phyloP scores from a whole-genome alignment of 2,329 filamentous ascomycete genomes.

The Paraphoma sp. region DNA sequence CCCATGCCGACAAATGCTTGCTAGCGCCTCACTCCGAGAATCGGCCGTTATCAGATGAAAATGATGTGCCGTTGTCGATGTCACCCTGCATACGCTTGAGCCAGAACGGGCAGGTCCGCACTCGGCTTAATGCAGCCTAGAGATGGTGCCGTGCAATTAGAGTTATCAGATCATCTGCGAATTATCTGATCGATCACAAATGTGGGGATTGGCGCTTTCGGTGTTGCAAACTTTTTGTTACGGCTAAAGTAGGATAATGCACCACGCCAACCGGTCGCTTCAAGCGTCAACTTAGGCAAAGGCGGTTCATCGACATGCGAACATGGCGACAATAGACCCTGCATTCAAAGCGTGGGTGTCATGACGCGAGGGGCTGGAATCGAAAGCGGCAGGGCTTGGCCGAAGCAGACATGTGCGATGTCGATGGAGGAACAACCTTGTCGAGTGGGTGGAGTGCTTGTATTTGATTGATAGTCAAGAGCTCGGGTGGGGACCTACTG shows the following conservation, averaged over 20 bases:
- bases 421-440: slow-evolving; percentile 18
- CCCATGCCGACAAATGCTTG: neutral
- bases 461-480: slow-evolving; percentile 13
- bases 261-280: slow-evolving; percentile 4
- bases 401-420: slow-evolving; percentile 5
- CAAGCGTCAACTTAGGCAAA: slow-evolving; percentile 25
- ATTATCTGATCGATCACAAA: slow-evolving; percentile 43
- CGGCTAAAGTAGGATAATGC: slow-evolving; percentile 28
- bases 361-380: slow-evolving; percentile 28
- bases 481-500: slow-evolving; percentile 16
- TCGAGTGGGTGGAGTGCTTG: slow-evolving; percentile 18
- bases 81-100: slow-evolving; percentile 29
- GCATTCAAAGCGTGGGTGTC: slow-evolving; percentile 11
- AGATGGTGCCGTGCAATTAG: slow-evolving; percentile 13
- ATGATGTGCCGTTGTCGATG: slow-evolving; percentile 22
- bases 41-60: slow-evolving; percentile 43
- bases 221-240: slow-evolving; percentile 19
- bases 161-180: slow-evolving; percentile 42
- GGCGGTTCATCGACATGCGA: slow-evolving; percentile 3
- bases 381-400: slow-evolving; percentile 14
- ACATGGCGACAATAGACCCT: slow-evolving; percentile 4
- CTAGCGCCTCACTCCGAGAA: slow-evolving; percentile 20
- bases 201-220: slow-evolving; percentile 17
- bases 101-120: slow-evolving; percentile 28
- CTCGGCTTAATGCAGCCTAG: slow-evolving; percentile 7